Evolutionary conservation across 2,329 filamentous ascomycete species (phyloP).

Genomic region (Sarocladiaceae sp.): DNA sequence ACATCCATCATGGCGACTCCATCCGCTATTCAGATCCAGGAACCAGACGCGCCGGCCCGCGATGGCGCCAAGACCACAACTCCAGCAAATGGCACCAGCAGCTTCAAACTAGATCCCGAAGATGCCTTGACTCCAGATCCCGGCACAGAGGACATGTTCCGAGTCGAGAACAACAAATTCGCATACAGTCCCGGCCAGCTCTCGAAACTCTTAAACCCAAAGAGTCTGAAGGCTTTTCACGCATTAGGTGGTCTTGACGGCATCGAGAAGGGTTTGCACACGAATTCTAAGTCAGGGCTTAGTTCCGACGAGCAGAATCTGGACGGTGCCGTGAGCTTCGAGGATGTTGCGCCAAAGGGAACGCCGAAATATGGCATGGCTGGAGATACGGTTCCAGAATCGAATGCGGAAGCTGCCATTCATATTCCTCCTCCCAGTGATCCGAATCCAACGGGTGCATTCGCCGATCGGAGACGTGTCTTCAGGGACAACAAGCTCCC

Average conservation of each 20-base stretch:
- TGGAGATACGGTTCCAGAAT: constrained; percentile 26
- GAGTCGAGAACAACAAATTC: constrained; percentile 64
- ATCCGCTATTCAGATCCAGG: constrained; percentile 10
- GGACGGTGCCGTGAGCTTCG: constrained; percentile 63
- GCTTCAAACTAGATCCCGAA: constrained; percentile 18
- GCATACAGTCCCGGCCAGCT: constrained; percentile 70
- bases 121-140: constrained; percentile 49
- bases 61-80: constrained; percentile 9
- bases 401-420: constrained; percentile 19
- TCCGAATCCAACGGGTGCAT: constrained; percentile 17
- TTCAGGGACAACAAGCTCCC: constrained; percentile 64
- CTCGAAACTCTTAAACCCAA: constrained; percentile 75
- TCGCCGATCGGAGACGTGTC: constrained; percentile 56
- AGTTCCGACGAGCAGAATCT: constrained; percentile 64
- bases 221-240: constrained; percentile 70
- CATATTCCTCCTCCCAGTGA: constrained; percentile 21
- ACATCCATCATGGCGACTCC: constrained; percentile 3
- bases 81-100: constrained; percentile 12
- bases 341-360: constrained; percentile 47
- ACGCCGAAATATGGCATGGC: constrained; percentile 29
- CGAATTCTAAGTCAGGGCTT: constrained; percentile 60
- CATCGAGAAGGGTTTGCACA: constrained; percentile 68
- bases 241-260: constrained; percentile 70
- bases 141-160: constrained; percentile 68
- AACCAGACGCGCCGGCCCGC: constrained; percentile 13